A percentile compares a stretch with the other conserved stretches of the same genome.
Evolutionary conservation across 352 stramenopile genomes (phyloP).

Genomic region (Pythium apleroticum): DNA sequence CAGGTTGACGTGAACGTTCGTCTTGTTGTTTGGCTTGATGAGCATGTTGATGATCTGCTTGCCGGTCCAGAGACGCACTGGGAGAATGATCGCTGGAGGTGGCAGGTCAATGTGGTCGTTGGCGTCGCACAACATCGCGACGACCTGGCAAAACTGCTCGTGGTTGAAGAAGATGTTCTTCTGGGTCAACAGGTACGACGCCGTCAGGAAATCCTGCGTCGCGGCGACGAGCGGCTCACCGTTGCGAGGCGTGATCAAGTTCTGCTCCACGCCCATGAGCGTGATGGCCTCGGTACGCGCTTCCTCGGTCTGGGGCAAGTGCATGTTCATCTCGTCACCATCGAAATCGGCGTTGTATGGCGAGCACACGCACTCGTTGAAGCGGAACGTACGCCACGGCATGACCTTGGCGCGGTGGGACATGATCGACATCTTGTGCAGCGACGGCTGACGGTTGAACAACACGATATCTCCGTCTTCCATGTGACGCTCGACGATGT

Average conservation of each 20-base stretch:
- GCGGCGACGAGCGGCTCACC: conserved; percentile 97
- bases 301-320: conserved; percentile 99
- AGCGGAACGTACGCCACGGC: conserved; percentile 98
- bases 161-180: conserved; percentile 98
- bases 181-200: conserved; percentile 97
- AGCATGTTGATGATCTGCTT: conserved; percentile 95
- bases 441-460: conserved; percentile 99
- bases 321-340: conserved; percentile 99
- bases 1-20: conserved; percentile 79
- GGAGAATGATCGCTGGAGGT: conserved; percentile 66
- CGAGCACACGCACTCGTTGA: conserved; percentile 99
- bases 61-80: conserved; percentile 95
- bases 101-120: conserved; percentile 94
- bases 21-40: conserved; percentile 88
- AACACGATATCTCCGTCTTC: conserved; percentile 98
- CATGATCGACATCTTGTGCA: conserved; percentile 99
- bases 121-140: conserved; percentile 95
- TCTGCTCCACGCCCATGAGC: conserved; percentile 98
- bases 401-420: conserved; percentile 91
- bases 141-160: conserved; percentile 95
- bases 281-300: conserved; percentile 95
- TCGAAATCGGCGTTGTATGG: conserved; percentile 99
- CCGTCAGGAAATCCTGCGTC: conserved; percentile 99
- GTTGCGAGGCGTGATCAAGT: conserved; percentile 97
- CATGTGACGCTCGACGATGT: conserved; percentile 99